Evolutionary conservation across 78 protist genomes (phyloP).

Genomic region (Cavenderia fasciculata): DNA sequence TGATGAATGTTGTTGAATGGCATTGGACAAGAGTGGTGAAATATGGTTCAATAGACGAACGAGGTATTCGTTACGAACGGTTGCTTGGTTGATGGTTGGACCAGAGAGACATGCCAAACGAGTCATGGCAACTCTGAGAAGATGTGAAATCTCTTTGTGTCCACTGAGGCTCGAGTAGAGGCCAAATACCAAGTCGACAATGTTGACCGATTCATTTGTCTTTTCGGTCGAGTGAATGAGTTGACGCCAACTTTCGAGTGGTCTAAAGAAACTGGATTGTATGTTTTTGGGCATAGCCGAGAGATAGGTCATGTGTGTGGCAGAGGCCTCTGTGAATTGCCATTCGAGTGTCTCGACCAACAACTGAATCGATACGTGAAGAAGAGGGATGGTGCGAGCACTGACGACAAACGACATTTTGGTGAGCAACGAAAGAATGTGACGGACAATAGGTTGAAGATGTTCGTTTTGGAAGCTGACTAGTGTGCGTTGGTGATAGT

Average conservation of each 20-base stretch:
- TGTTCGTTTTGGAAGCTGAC: constrained; percentile 14
- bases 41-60: background rate
- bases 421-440: background rate
- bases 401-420: background rate
- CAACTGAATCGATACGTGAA: background rate
- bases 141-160: constrained; percentile 15
- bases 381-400: background rate
- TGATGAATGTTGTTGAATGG: constrained; percentile 12
- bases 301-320: too few relatives aligned
- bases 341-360: constrained; percentile 15
- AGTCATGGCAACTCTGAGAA: constrained; percentile 12
- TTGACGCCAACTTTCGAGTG: constrained; percentile 12
- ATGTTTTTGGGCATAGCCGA: too few relatives aligned
- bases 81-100: background rate
- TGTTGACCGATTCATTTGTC: background rate
- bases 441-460: constrained; percentile 17
- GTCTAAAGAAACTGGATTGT: too few relatives aligned
- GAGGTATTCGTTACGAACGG: background rate
- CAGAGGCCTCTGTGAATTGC: constrained; percentile 10
- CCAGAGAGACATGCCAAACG: constrained; percentile 15
- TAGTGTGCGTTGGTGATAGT: constrained; percentile 31
- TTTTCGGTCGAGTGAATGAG: too few relatives aligned
- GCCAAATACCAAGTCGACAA: constrained; percentile 7
- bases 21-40: background rate
- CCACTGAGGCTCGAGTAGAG: background rate